Base-by-base conservation (phyloP, 768 basidiomycete genomes). In the Fomitopsis pulvina region DNA sequence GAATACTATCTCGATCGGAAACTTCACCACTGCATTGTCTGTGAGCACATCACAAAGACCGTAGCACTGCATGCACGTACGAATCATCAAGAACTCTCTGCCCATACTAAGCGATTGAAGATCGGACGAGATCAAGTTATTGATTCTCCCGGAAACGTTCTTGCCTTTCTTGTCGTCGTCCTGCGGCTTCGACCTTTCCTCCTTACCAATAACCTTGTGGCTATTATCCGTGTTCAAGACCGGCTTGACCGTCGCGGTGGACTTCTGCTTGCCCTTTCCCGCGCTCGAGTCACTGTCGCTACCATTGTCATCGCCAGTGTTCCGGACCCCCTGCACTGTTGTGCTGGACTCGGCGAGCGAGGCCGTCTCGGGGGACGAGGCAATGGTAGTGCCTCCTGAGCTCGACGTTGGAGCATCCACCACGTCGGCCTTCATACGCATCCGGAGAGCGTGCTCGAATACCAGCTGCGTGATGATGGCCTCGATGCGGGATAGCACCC, bases 121-220 rank as follows among this genome's bases (percentile, higher is more conserved):
- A 66, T 91, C 87, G 1, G 81, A 80, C 3, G 86, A 80, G 32
- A 87, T 78, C 10, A 90, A 66, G 48, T 87, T 90, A 61, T 85
- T 90, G 63, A 91, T 83, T 60, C 80, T 86, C 10, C 89, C 88
- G 40, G 81, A 76, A 21, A 88, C 66, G 60, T 85, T 82, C 12
- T 66, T 67, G 14, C 51, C 42, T 24, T 48, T 48, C 29, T 47
- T 34, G 14, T 43, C 47, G 25, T 20, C 27, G 20, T 42, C 50
- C 32, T 43, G 42, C 16, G 32, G 5, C 21, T 28, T 43, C 21
- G 47, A 25, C 41, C 54, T 32, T 43, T 45, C 12, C 7, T 34
- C 45, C 44, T n/a, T 53, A 29, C 11, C 43, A 16, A 37, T 6
- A 37, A 37, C 14, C 6, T 37, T 37, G n/a, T n/a, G n/a, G 34